These are phyloP conservation scores for Novymonas esmeraldas DNA, from an alignment of 208 protist genomes.

Conservation along the genomic window DNA sequence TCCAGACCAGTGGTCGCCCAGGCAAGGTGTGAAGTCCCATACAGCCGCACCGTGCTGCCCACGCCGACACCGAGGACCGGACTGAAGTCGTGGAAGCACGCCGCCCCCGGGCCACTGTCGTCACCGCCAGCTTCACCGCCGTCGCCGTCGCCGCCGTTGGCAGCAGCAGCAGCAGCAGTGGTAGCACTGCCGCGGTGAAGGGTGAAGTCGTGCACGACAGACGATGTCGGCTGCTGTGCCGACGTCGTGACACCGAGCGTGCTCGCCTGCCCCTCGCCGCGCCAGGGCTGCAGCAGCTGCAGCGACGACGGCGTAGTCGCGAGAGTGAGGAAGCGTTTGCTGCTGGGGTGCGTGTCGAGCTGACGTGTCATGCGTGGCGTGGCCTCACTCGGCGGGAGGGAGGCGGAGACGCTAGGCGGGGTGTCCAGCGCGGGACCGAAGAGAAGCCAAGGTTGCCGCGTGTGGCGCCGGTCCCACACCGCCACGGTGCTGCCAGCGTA, in stretches of 20 bases:
- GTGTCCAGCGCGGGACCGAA: constrained; percentile 18
- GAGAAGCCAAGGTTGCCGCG: constrained; percentile 21
- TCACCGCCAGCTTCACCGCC: neutral
- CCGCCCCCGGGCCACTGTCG: constrained; percentile 20
- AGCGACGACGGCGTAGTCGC: constrained; percentile 52
- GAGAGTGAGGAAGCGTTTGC: constrained; percentile 48
- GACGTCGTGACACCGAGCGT: neutral
- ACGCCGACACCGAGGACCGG: constrained; percentile 35
- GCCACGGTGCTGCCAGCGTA: constrained; percentile 59
- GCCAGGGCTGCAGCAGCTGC: constrained; percentile 30
- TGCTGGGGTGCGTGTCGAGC: constrained; percentile 57
- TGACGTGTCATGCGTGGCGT: constrained; percentile 24
- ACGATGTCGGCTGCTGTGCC: neutral
- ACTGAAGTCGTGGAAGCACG: constrained; percentile 45
- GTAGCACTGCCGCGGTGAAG: neutral
- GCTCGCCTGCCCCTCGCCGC: neutral
- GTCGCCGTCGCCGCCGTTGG: neutral
- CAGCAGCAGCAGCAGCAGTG: no score
- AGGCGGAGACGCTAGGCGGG: neutral
- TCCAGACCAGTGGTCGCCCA: constrained; percentile 21
- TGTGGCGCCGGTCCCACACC: constrained; percentile 41
- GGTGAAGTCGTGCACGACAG: constrained; percentile 1
- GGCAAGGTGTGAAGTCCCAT: constrained; percentile 27
- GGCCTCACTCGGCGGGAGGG: neutral
- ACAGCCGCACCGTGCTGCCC: constrained; percentile 27